phyloP scores from a whole-genome alignment of 371 early-diverging fungal genomes.

The Circinella umbellata region DNA sequence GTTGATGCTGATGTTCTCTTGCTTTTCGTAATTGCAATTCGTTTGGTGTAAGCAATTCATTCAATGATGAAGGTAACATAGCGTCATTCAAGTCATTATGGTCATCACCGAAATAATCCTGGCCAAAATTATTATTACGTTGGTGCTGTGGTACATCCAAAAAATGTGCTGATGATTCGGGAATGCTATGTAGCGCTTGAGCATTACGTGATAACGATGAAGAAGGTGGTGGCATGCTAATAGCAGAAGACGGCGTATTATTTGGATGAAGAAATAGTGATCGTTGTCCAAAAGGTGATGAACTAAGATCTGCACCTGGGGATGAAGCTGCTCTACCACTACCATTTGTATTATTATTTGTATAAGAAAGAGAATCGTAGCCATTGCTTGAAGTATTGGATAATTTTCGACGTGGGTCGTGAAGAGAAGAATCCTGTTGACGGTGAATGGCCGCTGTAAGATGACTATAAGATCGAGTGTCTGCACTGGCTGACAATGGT shows the following conservation, averaged over 20 bases:
- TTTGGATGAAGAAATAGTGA: slow-evolving; percentile 18
- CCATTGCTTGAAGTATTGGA: neutral
- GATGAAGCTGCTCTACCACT: slow-evolving; percentile 7
- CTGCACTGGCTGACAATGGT: slow-evolving; percentile 16
- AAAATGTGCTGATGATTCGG: slow-evolving; percentile 19
- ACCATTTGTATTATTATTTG: too few relatives aligned
- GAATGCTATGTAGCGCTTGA: slow-evolving; percentile 23
- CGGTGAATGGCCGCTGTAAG: slow-evolving; percentile 16
- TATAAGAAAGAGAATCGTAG: slow-evolving; percentile 8
- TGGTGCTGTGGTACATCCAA: slow-evolving; percentile 27
- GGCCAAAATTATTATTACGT: slow-evolving; percentile 14
- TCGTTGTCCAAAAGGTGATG: slow-evolving; percentile 22
- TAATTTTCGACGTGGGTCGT: slow-evolving; percentile 3
- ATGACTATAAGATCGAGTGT: slow-evolving; percentile 17
- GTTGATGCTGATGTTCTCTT: slow-evolving; percentile 31
- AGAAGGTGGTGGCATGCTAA: slow-evolving; percentile 13
- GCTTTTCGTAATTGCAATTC: slow-evolving; percentile 48
- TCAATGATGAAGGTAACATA: slow-evolving; percentile 57
- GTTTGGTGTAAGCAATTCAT: slow-evolving; percentile 55
- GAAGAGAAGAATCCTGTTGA: slow-evolving; percentile 12
- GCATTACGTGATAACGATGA: slow-evolving; percentile 20
- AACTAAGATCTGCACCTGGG: slow-evolving; percentile 19
- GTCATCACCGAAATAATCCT: slow-evolving; percentile 20
- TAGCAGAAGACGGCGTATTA: slow-evolving; percentile 15
- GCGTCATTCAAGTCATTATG: slow-evolving; percentile 44